These are phyloP conservation scores for Aegilops longissima DNA, from an alignment of 176 grass and related monocot species.

Conservation along the genomic window DNA sequence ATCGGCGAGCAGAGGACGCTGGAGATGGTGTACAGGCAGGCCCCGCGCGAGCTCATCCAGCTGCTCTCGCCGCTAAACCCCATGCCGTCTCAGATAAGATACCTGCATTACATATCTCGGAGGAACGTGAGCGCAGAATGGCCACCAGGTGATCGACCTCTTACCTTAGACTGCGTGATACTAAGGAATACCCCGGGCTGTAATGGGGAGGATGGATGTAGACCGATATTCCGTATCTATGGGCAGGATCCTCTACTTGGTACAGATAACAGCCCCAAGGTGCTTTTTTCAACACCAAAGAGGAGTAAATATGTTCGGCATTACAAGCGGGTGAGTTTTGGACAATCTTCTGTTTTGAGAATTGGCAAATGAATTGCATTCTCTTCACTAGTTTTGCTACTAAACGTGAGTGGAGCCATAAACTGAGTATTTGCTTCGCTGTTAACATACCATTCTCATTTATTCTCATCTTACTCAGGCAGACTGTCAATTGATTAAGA, in stretches of 20 bases:
- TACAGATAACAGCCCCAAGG: slow-evolving; percentile 56
- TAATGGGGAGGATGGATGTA: slow-evolving; percentile 72
- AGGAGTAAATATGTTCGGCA: slow-evolving; percentile 76
- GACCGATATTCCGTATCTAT: slow-evolving; percentile 94
- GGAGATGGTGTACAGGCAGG: slow-evolving; percentile 98
- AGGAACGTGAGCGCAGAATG: slow-evolving; percentile 85
- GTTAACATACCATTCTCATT: slow-evolving; percentile 14
- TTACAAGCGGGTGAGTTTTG: slow-evolving; percentile 77
- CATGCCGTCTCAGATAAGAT: slow-evolving; percentile 91
- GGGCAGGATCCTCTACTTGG: slow-evolving; percentile 81
- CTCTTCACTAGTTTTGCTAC: background rate
- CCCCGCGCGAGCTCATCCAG: slow-evolving; percentile 79
- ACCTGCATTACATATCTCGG: slow-evolving; percentile 87
- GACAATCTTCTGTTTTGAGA: background rate
- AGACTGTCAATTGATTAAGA: slow-evolving; percentile 94
- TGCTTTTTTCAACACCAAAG: slow-evolving; percentile 84
- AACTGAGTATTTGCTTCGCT: slow-evolving; percentile 3
- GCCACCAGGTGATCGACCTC: slow-evolving; percentile 82
- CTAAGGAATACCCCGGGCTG: slow-evolving; percentile 70
- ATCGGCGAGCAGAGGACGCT: slow-evolving; percentile 79
- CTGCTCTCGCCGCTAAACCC: slow-evolving; percentile 80
- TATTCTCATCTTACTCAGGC: slow-evolving; percentile 49
- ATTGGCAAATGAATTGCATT: slow-evolving; percentile 17
- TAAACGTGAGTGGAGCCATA: background rate
- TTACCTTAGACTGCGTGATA: slow-evolving; percentile 96